These are phyloP conservation scores for Metschnikowia amazonensis DNA, from an alignment of 805 yeast genomes.

Conservation along the genomic window DNA sequence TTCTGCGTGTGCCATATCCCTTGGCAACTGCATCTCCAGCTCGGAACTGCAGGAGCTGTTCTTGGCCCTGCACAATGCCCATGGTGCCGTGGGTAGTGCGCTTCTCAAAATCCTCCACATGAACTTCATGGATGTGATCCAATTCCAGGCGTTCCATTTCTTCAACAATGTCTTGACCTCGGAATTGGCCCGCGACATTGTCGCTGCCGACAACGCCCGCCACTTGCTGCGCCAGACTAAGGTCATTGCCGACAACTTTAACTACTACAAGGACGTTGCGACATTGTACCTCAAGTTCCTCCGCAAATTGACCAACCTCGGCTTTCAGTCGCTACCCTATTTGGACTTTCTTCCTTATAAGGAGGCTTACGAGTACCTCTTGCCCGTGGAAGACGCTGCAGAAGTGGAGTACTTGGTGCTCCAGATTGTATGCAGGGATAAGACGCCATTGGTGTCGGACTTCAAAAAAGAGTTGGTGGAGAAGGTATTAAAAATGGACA, in stretches of 20 bases:
- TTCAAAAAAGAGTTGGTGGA: slow-evolving; percentile 6
- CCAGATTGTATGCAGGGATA: slow-evolving; percentile 13
- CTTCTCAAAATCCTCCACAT: slow-evolving; percentile 19
- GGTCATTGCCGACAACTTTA: slow-evolving; percentile 30
- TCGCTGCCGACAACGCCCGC: slow-evolving; percentile 15
- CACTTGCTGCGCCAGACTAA: slow-evolving; percentile 22
- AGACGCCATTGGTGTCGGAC: slow-evolving; percentile 5
- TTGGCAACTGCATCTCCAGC: slow-evolving; percentile 35
- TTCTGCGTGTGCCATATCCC: slow-evolving; percentile 29
- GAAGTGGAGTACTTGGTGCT: slow-evolving; percentile 24
- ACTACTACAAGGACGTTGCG: slow-evolving; percentile 34
- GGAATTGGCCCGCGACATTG: slow-evolving; percentile 12
- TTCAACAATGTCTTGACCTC: slow-evolving; percentile 27
- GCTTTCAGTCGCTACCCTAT: slow-evolving; percentile 9
- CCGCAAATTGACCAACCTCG: slow-evolving; percentile 23
- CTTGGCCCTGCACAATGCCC: slow-evolving; percentile 6
- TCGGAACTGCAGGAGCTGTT: slow-evolving; percentile 16
- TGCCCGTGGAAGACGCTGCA: slow-evolving; percentile 15
- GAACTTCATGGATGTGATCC: slow-evolving; percentile 31
- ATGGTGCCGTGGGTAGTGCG: slow-evolving; percentile 13
- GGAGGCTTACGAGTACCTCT: slow-evolving; percentile 13
- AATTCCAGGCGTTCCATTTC: slow-evolving; percentile 35
- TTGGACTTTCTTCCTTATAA: slow-evolving; percentile 5
- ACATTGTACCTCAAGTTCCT: slow-evolving; percentile 26
- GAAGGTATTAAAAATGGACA: slow-evolving; percentile 5